These are phyloP conservation scores for Microdochium bolleyi DNA, from an alignment of 2,329 filamentous ascomycete species.

Conservation along the genomic window DNA sequence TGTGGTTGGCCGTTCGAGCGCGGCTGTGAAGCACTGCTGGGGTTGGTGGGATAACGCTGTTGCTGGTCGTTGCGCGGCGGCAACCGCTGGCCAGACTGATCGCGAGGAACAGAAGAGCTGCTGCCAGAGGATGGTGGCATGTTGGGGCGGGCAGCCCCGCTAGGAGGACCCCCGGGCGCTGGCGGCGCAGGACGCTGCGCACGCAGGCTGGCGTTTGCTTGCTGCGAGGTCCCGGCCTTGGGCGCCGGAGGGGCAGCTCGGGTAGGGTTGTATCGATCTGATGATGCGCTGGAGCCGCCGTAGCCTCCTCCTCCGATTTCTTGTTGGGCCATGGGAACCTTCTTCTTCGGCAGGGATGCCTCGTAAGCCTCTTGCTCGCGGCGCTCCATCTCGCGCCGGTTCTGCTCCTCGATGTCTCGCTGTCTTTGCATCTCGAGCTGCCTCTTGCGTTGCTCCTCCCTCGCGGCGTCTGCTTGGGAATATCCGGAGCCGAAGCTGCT, in stretches of 20 bases:
- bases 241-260: constrained; percentile 79
- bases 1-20: constrained; percentile 38
- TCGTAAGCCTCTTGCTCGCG: constrained; percentile 85
- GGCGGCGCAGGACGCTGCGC: constrained; percentile 81
- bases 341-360: constrained; percentile 75
- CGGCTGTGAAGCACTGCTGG: constrained; percentile 40
- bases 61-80: constrained; percentile 39
- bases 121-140: constrained; percentile 42
- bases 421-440: constrained; percentile 53
- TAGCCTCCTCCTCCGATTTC: constrained; percentile 70
- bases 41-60: constrained; percentile 50
- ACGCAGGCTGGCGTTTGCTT: constrained; percentile 43
- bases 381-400: constrained; percentile 58
- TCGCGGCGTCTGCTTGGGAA: constrained; percentile 34
- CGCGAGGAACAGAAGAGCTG: constrained; percentile 32
- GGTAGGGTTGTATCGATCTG: constrained; percentile 74
- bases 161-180: constrained; percentile 39
- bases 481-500: constrained; percentile 43
- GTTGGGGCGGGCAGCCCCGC: constrained; percentile 33
- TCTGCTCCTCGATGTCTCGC: constrained; percentile 55
- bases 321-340: constrained; percentile 76
- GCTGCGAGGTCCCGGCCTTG: constrained; percentile 42
- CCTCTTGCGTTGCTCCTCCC: constrained; percentile 54
- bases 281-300: constrained; percentile 33
- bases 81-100: constrained; percentile 30